Percentiles rank a stretch among this genome's conserved stretches.
phyloP scores from a whole-genome alignment of 2,329 filamentous ascomycete species.

The Fusarium hostae region DNA sequence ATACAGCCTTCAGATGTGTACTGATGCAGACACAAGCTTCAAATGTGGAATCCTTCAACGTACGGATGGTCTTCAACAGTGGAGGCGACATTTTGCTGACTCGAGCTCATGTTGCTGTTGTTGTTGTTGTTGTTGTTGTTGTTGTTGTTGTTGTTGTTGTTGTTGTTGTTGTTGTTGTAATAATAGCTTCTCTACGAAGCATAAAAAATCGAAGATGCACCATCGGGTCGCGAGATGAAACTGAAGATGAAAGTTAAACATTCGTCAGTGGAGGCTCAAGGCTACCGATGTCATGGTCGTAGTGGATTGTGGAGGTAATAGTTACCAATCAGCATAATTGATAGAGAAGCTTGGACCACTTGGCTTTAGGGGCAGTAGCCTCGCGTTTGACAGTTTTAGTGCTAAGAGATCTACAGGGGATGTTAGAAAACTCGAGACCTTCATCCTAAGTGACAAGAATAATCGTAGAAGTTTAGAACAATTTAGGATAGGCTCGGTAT shows the following conservation, averaged over 20 bases:
- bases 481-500: neutral
- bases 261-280: neutral
- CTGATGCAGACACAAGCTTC: slow-evolving; percentile 30
- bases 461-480: accelerated
- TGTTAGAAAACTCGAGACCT: neutral
- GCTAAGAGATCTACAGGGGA: too few relatives aligned
- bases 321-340: neutral
- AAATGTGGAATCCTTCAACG: slow-evolving; percentile 33
- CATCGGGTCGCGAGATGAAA: neutral
- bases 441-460: neutral
- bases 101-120: slow-evolving; percentile 10
- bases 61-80: slow-evolving; percentile 20
- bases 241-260: neutral
- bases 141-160: neutral
- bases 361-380: neutral
- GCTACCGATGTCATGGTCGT: neutral
- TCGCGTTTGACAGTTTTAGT: neutral
- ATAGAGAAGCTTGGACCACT: slow-evolving; percentile 1
- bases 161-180: neutral
- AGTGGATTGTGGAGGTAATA: neutral
- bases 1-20: slow-evolving; percentile 19
- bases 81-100: slow-evolving; percentile 16
- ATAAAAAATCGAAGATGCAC: neutral
- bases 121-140: neutral
- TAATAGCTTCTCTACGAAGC: neutral